These are phyloP conservation scores for Fusarium denticulatum DNA, from an alignment of 2,329 filamentous ascomycete species.

Conservation along the genomic window DNA sequence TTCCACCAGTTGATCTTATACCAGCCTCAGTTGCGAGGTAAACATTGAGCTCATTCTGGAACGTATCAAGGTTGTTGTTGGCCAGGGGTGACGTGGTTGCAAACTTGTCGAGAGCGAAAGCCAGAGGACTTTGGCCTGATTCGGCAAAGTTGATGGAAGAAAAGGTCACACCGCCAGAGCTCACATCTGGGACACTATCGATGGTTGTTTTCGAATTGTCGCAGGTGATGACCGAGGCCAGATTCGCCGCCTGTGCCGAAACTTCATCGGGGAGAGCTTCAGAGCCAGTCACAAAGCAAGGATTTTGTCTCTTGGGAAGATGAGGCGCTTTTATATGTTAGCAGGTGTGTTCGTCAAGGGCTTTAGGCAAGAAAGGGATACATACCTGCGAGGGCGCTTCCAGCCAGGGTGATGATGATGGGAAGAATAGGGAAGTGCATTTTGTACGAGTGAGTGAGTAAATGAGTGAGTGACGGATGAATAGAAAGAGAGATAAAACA, in stretches of 20 bases:
- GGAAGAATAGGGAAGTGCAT: conserved; percentile 34
- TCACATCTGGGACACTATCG: conserved; percentile 65
- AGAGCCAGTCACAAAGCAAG: conserved; percentile 66
- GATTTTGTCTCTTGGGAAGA: conserved; percentile 44
- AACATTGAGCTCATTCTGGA: conserved; percentile 64
- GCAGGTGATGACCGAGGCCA: conserved; percentile 62
- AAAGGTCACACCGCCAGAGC: conserved; percentile 60
- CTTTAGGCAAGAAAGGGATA: neutral
- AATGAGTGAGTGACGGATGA: neutral
- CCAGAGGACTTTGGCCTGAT: conserved; percentile 58
- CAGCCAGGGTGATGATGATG: conserved; percentile 26
- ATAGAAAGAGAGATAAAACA: neutral
- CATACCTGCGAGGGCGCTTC: conserved; percentile 35
- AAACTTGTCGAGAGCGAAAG: conserved; percentile 65
- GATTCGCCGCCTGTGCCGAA: conserved; percentile 51
- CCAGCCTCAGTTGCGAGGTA: conserved; percentile 70
- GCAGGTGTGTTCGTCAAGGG: neutral
- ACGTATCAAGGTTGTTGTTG: conserved; percentile 58
- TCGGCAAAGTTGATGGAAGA: conserved; percentile 66
- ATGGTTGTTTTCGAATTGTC: conserved; percentile 58
- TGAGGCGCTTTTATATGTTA: conserved; percentile 24
- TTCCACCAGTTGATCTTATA: conserved; percentile 62
- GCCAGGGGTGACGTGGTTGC: conserved; percentile 61
- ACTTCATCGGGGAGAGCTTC: conserved; percentile 62
- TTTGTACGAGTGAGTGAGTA: neutral